Evolutionary conservation across 179 eudicot genomes (phyloP), one percentile per base, ranked within the genome.

Genomic region (Camellia oleifera): DNA sequence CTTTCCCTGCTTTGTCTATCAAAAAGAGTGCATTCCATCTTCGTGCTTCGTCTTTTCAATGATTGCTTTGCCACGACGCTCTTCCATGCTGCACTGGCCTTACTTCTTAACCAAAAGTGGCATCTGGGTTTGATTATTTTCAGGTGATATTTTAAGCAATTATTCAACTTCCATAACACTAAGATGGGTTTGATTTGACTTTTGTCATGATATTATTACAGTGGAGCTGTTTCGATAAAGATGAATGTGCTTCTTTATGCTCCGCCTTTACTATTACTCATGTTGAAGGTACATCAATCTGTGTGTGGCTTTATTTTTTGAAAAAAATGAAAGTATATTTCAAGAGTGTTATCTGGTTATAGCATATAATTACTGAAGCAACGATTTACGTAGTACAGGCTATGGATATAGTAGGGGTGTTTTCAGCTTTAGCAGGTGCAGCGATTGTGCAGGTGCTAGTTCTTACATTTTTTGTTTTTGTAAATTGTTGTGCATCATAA

Each of bases 161-260:
- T 20, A 5, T 46, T 79, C 26, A 65, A 60, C 65, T 15, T 62
- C 12, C 44, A 5, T n/a, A 20, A 26, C 44, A 1, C 44, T 15
- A 26, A 56, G 64, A 57, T 2, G 26, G 48, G 52, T 62, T 52
- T 72, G 66, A 32, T 81, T 80, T 84, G 72, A 84, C 78, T 57
- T 50, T 73, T 11, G 46, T 62, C 52, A 42, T 48, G 50, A 76
- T 78, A 14, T 79, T 81, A 77, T 72, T 81, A 83, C 91, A 95
- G 99, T 82, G 90, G 88, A 80, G 99, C 99, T 79, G 99, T 95
- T 78, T 94, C 99, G 44, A 84, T 95, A 71, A 95, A 95, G 90
- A 95, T 95, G 99, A 95, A 95, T 83, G 98, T 95, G 84, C 98
- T 95, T 60, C 99, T 95, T 65, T 95, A 84, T 90, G 99, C 99